Conservation (phyloP, 257 asterid species). For the Pogostemon cablin region DNA sequence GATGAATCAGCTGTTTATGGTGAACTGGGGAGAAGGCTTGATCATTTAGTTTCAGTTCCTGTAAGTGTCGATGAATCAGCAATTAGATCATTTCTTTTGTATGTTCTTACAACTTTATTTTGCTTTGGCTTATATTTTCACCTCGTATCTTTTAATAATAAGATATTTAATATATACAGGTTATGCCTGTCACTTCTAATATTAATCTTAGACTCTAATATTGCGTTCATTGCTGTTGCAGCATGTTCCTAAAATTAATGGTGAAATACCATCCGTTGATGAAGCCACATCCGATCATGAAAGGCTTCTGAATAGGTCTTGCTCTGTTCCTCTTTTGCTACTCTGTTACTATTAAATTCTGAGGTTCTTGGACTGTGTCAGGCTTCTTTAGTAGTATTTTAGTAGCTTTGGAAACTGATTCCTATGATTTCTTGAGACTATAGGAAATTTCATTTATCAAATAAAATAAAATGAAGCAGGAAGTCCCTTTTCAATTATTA, state of each 20-base stretch:
- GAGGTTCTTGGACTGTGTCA: neutral
- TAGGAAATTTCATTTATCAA: neutral
- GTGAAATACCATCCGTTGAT: constrained; percentile 88
- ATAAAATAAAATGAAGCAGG: neutral
- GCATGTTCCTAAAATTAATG: constrained; percentile 91
- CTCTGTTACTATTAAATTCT: neutral
- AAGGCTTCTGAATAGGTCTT: constrained; percentile 79
- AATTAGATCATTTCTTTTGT: neutral
- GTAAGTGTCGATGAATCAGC: constrained; percentile 49
- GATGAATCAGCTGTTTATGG: constrained; percentile 73
- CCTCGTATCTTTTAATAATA: neutral
- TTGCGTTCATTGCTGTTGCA: constrained; percentile 39
- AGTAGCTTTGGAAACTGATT: neutral
- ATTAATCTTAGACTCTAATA: constrained; percentile 13
- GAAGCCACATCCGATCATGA: constrained; percentile 90
- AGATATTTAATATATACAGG: neutral
- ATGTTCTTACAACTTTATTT: neutral
- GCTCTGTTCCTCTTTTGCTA: neutral
- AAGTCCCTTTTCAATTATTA: neutral
- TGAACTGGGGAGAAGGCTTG: constrained; percentile 79
- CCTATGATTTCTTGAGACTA: constrained; percentile 2
- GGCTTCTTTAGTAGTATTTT: neutral
- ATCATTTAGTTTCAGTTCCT: constrained; percentile 74
- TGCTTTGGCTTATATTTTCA: constrained; percentile 8
- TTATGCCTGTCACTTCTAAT: neutral